Evolutionary conservation across 169 alveolate genomes (phyloP), one percentile per base, ranked within the genome.

Genomic region (Theileria sp.): DNA sequence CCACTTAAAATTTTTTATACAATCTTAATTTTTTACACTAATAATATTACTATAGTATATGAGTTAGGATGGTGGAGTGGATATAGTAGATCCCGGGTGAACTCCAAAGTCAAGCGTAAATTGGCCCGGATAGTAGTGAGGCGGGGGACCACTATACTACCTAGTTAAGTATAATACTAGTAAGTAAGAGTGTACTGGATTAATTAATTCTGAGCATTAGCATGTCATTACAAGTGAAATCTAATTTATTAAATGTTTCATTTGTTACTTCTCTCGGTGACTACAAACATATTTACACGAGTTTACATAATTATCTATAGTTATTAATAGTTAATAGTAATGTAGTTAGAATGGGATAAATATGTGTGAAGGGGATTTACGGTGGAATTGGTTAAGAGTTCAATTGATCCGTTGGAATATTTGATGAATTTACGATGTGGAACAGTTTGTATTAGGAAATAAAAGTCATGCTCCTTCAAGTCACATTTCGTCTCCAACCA

Each of bases 321-420:
- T 50, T 30, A 25, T 32, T 6, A 3, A 19, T 4, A 2, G 44
- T 65, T 28, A 3, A 65, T 32, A 65, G 21, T 34, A n/a, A n/a
- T n/a, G n/a, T n/a, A n/a, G n/a, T n/a, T n/a, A n/a, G n/a, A n/a
- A n/a, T n/a, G n/a, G n/a, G n/a, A n/a, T n/a, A n/a, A n/a, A n/a
- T n/a, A n/a, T n/a, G n/a, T n/a, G n/a, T n/a, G n/a, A n/a, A n/a
- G n/a, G n/a, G 1, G 3, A 15, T 58, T 25, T 25, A 19, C 36
- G 13, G 1, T 58, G 15, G 67, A 58, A 15, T 58, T 70, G 50
- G 67, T 23, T 32, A 84, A 38, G 0, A 77, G 21, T 77, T 84
- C 90, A 15, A 84, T 73, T 21, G 86, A 70, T n/a, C 90, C 90
- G 36, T 75, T 77, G 34, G 44, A 0, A 36, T 84, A 84, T 62